phyloP scores from a whole-genome alignment of 331 rosid genomes.

The Malus hybrid region DNA sequence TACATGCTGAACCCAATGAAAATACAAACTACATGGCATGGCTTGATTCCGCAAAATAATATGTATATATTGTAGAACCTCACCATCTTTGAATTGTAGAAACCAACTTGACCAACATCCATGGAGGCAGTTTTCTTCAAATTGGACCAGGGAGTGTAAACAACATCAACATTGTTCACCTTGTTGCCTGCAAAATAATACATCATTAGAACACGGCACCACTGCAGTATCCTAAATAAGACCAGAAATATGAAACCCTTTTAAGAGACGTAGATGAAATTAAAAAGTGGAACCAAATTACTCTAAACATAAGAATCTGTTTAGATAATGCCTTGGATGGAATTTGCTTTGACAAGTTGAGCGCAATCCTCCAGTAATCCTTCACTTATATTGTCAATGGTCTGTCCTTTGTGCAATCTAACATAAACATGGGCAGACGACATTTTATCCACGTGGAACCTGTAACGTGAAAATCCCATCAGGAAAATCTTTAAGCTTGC shows the following conservation, averaged over 20 bases:
- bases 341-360: conserved; percentile 98
- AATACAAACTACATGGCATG: not conserved
- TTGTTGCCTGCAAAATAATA: conserved; percentile 60
- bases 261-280: not conserved
- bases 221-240: not conserved
- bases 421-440: conserved; percentile 97
- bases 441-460: conserved; percentile 98
- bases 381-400: conserved; percentile 76
- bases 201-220: not conserved
- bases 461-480: conserved; percentile 16
- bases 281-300: not conserved
- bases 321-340: conserved; percentile 67
- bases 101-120: conserved; percentile 99
- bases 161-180: conserved; percentile 88
- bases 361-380: conserved; percentile 85
- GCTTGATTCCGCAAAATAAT: not conserved
- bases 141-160: conserved; percentile 96
- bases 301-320: not conserved
- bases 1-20: conserved; percentile 5
- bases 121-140: conserved; percentile 94
- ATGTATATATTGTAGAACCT: conserved; percentile 4
- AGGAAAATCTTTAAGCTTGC: not conserved
- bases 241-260: not conserved
- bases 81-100: conserved; percentile 75
- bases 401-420: conserved; percentile 81